These are phyloP conservation scores for Stephanodiscus minutulus DNA, from an alignment of 108 stramenopile species.

Conservation along the genomic window DNA sequence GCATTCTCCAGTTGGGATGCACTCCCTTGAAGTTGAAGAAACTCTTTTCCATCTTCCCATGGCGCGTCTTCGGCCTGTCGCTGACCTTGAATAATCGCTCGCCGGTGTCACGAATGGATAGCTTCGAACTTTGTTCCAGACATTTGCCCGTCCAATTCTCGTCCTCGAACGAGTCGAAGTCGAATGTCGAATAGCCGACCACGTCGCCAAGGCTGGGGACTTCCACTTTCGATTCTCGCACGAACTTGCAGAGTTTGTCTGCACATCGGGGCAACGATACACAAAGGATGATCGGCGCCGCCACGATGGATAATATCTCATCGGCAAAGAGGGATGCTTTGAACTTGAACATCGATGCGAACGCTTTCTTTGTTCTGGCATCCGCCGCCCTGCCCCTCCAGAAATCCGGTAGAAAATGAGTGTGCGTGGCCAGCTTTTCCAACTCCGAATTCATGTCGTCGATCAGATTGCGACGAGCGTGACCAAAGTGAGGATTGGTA, in stretches of 20 bases:
- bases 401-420: slow-evolving; percentile 88
- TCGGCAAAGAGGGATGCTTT: slow-evolving; percentile 77
- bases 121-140: slow-evolving; percentile 1
- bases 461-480: slow-evolving; percentile 58
- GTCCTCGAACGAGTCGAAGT: slow-evolving; percentile 86
- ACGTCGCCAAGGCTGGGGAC: slow-evolving; percentile 88
- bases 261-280: slow-evolving; percentile 87
- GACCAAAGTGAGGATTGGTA: slow-evolving; percentile 54
- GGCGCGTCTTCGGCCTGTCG: slow-evolving; percentile 56
- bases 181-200: slow-evolving; percentile 91
- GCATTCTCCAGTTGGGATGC: slow-evolving; percentile 72
- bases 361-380: slow-evolving; percentile 57
- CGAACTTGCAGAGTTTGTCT: slow-evolving; percentile 81
- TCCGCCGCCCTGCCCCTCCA: slow-evolving; percentile 82
- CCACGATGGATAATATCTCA: slow-evolving; percentile 82
- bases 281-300: slow-evolving; percentile 89
- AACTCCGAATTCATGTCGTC: slow-evolving; percentile 71
- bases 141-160: slow-evolving; percentile 71
- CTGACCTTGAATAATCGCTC: slow-evolving; percentile 1
- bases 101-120: background rate
- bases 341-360: slow-evolving; percentile 82
- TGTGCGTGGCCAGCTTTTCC: slow-evolving; percentile 75
- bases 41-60: slow-evolving; percentile 86
- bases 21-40: slow-evolving; percentile 75
- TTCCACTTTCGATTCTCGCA: slow-evolving; percentile 73